Percentiles rank a stretch among this genome's conserved stretches.
phyloP scores from a whole-genome alignment of 2,329 filamentous ascomycete genomes.

The Pestalotiopsis sp. region DNA sequence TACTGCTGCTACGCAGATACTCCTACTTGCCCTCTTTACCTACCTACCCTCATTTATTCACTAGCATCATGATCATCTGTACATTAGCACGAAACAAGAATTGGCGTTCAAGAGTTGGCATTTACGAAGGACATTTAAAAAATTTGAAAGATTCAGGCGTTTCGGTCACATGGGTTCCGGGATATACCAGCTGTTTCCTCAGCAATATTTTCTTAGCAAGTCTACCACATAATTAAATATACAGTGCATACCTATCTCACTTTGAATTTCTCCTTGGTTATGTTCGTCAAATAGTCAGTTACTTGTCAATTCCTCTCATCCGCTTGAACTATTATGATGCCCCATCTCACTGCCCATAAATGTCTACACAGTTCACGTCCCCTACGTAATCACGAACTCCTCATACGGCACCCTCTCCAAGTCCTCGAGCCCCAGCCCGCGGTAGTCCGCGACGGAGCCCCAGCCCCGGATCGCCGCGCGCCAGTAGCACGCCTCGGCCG shows the following conservation, averaged over 20 bases:
- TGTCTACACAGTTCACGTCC: not conserved
- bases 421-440: conserved; percentile 34
- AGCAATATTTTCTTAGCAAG: not conserved
- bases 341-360: not conserved
- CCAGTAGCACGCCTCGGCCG: conserved; percentile 57
- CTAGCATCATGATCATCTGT: not conserved
- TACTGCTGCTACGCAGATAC: not conserved
- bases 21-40: not conserved
- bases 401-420: conserved; percentile 39
- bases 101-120: not conserved
- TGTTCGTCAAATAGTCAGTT: too few species aligned
- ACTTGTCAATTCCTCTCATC: not conserved
- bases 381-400: conserved; percentile 29
- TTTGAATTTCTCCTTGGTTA: too few species aligned
- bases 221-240: not conserved
- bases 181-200: conserved; percentile 6
- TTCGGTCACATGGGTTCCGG: not conserved
- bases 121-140: not conserved
- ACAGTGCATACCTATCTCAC: not conserved
- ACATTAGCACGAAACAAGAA: not conserved
- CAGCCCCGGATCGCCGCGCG: conserved; percentile 48
- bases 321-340: not conserved
- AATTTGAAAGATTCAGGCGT: not conserved
- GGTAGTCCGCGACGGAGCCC: conserved; percentile 38
- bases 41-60: not conserved